Conservation (phyloP, 495 filamentous ascomycete genomes). For the Tirmania nivea region DNA sequence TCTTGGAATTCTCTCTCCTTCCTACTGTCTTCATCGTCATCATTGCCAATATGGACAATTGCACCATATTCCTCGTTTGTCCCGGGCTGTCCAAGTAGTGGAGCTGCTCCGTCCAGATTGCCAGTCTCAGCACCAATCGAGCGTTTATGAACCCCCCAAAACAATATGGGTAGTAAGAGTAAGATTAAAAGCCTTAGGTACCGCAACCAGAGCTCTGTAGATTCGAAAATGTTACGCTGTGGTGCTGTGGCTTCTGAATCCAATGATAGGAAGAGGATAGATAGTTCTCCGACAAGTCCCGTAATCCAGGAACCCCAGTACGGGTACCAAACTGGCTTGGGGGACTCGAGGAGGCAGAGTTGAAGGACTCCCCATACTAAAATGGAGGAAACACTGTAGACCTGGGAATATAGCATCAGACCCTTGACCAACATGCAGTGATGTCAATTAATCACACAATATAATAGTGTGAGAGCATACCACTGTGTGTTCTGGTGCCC, state of each 20-base stretch:
- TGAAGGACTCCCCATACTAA: conserved; percentile 34
- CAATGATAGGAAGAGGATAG: conserved; percentile 21
- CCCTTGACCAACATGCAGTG: conserved; percentile 27
- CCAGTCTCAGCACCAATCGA: conserved; percentile 4
- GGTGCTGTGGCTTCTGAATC: not conserved
- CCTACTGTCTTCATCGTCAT: conserved; percentile 6
- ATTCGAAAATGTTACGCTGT: conserved; percentile 4
- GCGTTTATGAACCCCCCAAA: conserved; percentile 4
- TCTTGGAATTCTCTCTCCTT: conserved; percentile 29
- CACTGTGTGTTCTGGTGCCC: conserved; percentile 28
- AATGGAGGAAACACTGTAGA: conserved; percentile 31
- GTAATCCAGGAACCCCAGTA: conserved; percentile 36
- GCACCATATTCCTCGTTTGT: conserved; percentile 10
- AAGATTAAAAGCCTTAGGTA: conserved; percentile 18
- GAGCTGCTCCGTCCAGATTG: conserved; percentile 17
- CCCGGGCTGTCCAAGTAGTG: conserved; percentile 8
- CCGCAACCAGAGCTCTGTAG: conserved; percentile 9
- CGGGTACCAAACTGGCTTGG: conserved; percentile 37
- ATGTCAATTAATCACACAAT: conserved; percentile 22
- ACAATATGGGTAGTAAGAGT: conserved; percentile 15
- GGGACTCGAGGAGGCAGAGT: conserved; percentile 27
- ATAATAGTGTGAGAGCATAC: conserved; percentile 10
- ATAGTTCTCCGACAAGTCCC: conserved; percentile 29
- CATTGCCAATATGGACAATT: conserved; percentile 4
- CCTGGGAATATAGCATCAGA: conserved; percentile 8